phyloP scores from a whole-genome alignment of 768 basidiomycete genomes.

The Hygrophorus pudorinus region DNA sequence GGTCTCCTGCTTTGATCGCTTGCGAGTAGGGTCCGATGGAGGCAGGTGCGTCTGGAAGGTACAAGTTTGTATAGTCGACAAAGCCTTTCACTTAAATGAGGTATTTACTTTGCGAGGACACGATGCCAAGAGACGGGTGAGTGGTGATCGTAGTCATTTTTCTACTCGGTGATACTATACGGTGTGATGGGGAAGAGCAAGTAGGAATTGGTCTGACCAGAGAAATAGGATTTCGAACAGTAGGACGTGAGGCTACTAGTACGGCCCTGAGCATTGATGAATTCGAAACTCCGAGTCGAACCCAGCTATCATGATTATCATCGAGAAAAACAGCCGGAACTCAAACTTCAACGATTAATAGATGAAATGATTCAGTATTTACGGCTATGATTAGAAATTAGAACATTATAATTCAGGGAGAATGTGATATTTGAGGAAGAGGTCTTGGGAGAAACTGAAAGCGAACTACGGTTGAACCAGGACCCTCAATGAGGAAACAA shows the following conservation, averaged over 20 bases:
- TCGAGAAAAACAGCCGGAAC: too few species aligned
- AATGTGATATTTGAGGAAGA: slow-evolving; percentile 2
- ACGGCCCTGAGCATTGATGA: too few species aligned
- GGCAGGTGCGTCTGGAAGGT: slow-evolving; percentile 53
- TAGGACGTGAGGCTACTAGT: too few species aligned
- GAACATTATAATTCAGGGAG: too few species aligned
- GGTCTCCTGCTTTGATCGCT: slow-evolving; percentile 72
- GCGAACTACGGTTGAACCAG: too few species aligned
- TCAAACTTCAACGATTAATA: too few species aligned
- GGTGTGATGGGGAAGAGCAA: background rate
- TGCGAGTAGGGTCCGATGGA: slow-evolving; percentile 87
- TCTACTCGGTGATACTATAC: background rate
- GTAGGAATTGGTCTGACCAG: background rate
- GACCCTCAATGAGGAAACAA: too few species aligned
- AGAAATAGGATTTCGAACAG: too few species aligned
- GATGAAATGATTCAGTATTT: too few species aligned
- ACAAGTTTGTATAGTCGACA: background rate
- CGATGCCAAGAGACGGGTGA: slow-evolving; percentile 27
- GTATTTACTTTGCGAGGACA: slow-evolving; percentile 32
- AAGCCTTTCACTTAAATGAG: background rate
- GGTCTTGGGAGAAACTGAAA: slow-evolving; percentile 2
- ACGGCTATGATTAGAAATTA: too few species aligned
- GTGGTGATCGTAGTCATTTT: slow-evolving; percentile 27
- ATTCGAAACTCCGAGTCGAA: too few species aligned
- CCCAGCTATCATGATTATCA: too few species aligned